Evolutionary conservation across 768 basidiomycete species (phyloP).

Genomic region (Pulveroboletus sp.): DNA sequence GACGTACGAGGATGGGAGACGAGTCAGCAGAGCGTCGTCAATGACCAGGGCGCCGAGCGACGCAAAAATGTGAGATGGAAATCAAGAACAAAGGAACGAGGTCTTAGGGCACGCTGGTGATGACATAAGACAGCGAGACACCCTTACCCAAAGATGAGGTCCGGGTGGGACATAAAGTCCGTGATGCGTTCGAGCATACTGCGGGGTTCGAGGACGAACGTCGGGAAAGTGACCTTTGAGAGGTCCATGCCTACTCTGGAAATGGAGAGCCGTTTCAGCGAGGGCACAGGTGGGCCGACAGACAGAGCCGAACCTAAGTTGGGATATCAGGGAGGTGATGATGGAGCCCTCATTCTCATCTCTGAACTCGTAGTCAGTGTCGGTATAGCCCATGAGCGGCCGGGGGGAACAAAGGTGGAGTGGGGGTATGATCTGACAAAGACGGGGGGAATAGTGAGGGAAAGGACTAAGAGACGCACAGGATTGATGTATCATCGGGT

Average conservation of each 20-base stretch:
- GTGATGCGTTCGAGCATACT: constrained; percentile 98
- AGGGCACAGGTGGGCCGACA: neutral
- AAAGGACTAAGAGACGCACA: constrained; percentile 50
- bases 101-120: constrained; percentile 21
- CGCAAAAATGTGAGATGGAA: neutral
- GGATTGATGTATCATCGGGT: constrained; percentile 85
- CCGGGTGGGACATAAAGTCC: constrained; percentile 98
- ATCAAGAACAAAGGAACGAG: constrained; percentile 2
- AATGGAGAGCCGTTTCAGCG: constrained; percentile 10
- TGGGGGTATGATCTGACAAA: constrained; percentile 21
- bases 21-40: neutral
- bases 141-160: constrained; percentile 90
- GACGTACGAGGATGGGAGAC: constrained; percentile 5
- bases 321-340: constrained; percentile 81
- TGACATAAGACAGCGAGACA: constrained; percentile 11
- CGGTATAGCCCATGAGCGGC: constrained; percentile 29
- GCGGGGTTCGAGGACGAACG: constrained; percentile 94
- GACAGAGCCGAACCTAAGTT: constrained; percentile 59
- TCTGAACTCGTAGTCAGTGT: constrained; percentile 45
- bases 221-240: constrained; percentile 88
- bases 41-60: neutral
- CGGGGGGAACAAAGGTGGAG: neutral
- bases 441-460: constrained; percentile 25
- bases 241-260: constrained; percentile 94
- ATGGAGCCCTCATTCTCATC: constrained; percentile 94